Percentiles rank a stretch among this genome's conserved stretches.
Conservation (phyloP, 345 rosid species). For the Theobroma cacao region DNA sequence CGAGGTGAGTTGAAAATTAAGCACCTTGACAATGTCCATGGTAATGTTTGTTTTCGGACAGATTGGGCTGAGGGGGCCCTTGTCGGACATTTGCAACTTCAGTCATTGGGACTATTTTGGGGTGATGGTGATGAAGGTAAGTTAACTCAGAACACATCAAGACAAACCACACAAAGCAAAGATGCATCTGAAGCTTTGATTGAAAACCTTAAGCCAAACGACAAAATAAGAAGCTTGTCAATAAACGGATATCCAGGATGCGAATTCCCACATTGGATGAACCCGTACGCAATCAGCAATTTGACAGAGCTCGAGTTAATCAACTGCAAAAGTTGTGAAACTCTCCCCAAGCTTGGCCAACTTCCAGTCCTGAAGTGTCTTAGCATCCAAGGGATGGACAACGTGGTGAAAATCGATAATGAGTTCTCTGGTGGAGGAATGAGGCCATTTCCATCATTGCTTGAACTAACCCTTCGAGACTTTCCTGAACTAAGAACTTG, state of each 20-base stretch:
- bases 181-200: background rate
- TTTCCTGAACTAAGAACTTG: conserved; percentile 10
- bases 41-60: background rate
- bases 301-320: conserved; percentile 9
- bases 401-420: background rate
- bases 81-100: background rate
- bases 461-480: conserved; percentile 5
- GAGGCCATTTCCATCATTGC: conserved; percentile 3
- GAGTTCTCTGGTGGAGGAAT: background rate
- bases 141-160: background rate
- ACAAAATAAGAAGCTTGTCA: background rate
- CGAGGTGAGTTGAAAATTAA: conserved; percentile 12
- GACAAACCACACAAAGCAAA: background rate
- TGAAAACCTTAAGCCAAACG: background rate
- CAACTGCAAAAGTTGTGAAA: conserved; percentile 9
- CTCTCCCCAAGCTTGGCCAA: conserved; percentile 23
- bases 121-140: conserved; percentile 12
- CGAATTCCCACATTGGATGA: background rate
- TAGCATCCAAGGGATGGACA: conserved; percentile 8
- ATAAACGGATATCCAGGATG: conserved; percentile 10
- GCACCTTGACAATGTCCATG: background rate
- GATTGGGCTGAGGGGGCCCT: no score
- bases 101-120: background rate
- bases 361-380: conserved; percentile 4
- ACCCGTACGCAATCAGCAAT: background rate